Conservation (phyloP, 1,139 yeast genomes). For the Diutina scorzettiae region DNA sequence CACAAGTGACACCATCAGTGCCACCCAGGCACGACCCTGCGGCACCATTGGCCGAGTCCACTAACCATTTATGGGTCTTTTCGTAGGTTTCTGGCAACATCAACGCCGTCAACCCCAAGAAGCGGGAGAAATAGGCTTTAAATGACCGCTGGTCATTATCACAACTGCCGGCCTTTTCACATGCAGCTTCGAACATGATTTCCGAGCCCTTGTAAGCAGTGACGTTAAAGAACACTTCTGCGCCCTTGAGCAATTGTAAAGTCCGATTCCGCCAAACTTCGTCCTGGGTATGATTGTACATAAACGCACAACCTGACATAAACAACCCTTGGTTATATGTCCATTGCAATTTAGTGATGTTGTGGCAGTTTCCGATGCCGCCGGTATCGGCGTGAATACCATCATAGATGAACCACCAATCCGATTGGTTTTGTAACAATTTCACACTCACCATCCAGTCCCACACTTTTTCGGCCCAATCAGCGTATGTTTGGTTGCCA, state of each 20-base stretch:
- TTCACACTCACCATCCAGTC: slow-evolving; percentile 45
- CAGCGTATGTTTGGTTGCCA: slow-evolving; percentile 46
- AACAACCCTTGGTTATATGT: slow-evolving; percentile 71
- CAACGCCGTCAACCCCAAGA: slow-evolving; percentile 46
- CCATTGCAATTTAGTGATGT: slow-evolving; percentile 48
- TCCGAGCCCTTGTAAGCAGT: slow-evolving; percentile 14
- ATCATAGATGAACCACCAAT: slow-evolving; percentile 44
- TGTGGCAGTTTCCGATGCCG: slow-evolving; percentile 10
- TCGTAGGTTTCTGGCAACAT: slow-evolving; percentile 41
- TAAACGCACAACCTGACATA: slow-evolving; percentile 60
- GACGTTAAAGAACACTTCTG: slow-evolving; percentile 31
- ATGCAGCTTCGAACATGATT: slow-evolving; percentile 57
- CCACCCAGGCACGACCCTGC: slow-evolving; percentile 58
- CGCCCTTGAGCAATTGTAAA: slow-evolving; percentile 36
- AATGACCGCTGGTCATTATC: slow-evolving; percentile 70
- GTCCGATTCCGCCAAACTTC: slow-evolving; percentile 46
- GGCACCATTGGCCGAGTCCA: slow-evolving; percentile 66
- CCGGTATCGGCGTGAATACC: slow-evolving; percentile 43
- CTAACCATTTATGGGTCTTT: slow-evolving; percentile 63
- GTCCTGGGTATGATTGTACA: slow-evolving; percentile 54
- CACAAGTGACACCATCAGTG: slow-evolving; percentile 66
- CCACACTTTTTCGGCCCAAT: slow-evolving; percentile 57
- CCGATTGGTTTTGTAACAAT: slow-evolving; percentile 17
- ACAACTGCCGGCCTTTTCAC: slow-evolving; percentile 39
- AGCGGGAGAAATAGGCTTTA: slow-evolving; percentile 61